Base-by-base conservation (phyloP, 306 rosid genomes). In the Oemleria cerasiformis region DNA sequence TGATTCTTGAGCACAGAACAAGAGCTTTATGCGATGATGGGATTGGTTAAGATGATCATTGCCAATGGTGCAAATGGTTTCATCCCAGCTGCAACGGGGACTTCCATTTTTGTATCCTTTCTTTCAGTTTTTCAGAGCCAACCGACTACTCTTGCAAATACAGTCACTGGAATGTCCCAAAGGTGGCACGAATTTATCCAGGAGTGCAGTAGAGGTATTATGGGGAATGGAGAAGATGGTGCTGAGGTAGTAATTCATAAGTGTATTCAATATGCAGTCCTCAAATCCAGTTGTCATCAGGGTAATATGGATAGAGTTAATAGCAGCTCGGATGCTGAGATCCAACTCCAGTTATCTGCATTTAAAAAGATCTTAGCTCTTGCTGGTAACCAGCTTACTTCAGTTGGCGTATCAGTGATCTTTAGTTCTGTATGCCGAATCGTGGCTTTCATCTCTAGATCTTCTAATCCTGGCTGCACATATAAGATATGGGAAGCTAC, bases 261-360 rank as follows among this genome's bases (percentile, higher is more conserved):
- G n/a, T 47, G 4, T 47, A 47, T 47, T 30, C 36, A 30, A 47
- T 47, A 17, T 4, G 16, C 16, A 47, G 51, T 15, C 75, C 81
- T 76, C 72, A 89, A 89, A 79, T 89, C 92, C 20, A 81, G 81
- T 47, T 78, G 80, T 51, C 23, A 17, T 55, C 90, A 81, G 54
- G 74, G 82, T 15, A 82, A 81, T 61, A 74, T 70, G 83, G 83
- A 30, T 56, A 74, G 81, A 62, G 87, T 81, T 56, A 80, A 67
- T 48, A 84, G 71, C 75, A 68, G 67, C 76, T 79, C 88, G 44
- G 78, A 75, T 48, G 79, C 77, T 66, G 90, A 89, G 13, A 85
- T 87, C 66, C 96, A 87, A 75, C 88, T 89, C 67, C 92, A 88
- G 79, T 72, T 89, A 80, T 87, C 92, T n/a, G 96, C 90, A 49